Percentiles rank a stretch among this genome's conserved stretches.
phyloP scores from a whole-genome alignment of 2,329 filamentous ascomycete species.

The Cordyceps sp. region DNA sequence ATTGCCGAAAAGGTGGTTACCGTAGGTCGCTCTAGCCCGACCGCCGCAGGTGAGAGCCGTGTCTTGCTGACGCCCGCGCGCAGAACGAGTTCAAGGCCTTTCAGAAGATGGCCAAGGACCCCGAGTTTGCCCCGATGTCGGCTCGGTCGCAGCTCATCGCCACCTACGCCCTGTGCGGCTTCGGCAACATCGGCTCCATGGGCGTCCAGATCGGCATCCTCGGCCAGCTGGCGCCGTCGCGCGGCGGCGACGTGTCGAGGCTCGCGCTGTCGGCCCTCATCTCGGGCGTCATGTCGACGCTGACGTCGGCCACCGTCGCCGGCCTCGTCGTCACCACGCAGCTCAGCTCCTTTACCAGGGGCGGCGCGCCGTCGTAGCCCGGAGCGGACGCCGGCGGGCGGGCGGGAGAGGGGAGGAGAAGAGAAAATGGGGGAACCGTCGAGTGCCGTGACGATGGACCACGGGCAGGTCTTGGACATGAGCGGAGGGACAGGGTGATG shows the following conservation, averaged over 20 bases:
- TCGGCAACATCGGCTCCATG: constrained; percentile 75
- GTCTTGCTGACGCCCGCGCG: too few species aligned
- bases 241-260: constrained; percentile 57
- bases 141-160: constrained; percentile 64
- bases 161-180: constrained; percentile 70
- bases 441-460: too few species aligned
- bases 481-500: too few species aligned
- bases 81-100: constrained; percentile 70
- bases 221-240: constrained; percentile 59
- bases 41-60: too few species aligned
- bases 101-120: constrained; percentile 35
- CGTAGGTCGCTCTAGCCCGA: constrained; percentile 19
- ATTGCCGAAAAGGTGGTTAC: constrained; percentile 77
- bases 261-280: constrained; percentile 64
- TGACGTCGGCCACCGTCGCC: constrained; percentile 64
- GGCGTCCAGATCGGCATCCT: constrained; percentile 84
- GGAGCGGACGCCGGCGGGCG: background rate
- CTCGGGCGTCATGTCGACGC: constrained; percentile 61
- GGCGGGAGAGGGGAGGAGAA: background rate
- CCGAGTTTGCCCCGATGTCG: constrained; percentile 40
- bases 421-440: too few species aligned
- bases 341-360: constrained; percentile 5
- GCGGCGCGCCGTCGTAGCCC: background rate
- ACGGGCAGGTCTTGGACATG: too few species aligned
- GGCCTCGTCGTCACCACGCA: constrained; percentile 53